Base-by-base conservation (phyloP, 805 yeast genomes). In the Starmerella davenportii region DNA sequence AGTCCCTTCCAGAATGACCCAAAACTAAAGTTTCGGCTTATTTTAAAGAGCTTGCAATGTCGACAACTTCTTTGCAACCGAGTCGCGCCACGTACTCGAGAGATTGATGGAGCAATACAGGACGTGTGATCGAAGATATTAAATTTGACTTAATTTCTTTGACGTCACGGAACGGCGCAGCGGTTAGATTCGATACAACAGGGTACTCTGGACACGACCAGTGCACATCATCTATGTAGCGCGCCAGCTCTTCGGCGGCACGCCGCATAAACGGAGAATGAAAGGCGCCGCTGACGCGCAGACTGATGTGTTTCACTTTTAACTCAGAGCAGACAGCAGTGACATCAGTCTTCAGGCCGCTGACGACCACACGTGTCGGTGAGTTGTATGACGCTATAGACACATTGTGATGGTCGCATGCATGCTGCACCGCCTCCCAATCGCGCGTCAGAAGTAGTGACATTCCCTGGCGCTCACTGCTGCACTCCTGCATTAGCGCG, bases 251-350 rank as follows among this genome's bases (percentile, higher is more conserved):
- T 13, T 54, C 49, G 38, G 60, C 63, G 4, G 70, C 65, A 1
- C 56, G 55, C 28, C 39, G 38, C 50, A 71, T 56, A 11, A 58
- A 42, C 4, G 49, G 40, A 28, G 61, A 63, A 50, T 70, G 76
- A 51, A 70, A 70, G 15, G 76, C 74, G 2, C 70, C 64, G 2
- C 59, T 51, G 5, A 69, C 74, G 2, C 68, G 62, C 34, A 70
- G 49, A 7, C 9, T 7, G 15, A 29, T n/a, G 16, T 9, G 5
- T 17, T 29, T 29, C 19, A 29, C 15, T 8, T 14, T 29, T 14
- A 49, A 30, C 21, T 46, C 40, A 4, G 43, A 44, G 0, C 63
- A 44, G 9, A 53, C 50, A 3, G 42, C 38, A 5, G 47, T 47
- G 2, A 70, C 44, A 1, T 48, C 51, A 1, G 35, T 30, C 4